Evolutionary conservation across 1,139 yeast genomes (phyloP), one percentile per base, ranked within the genome.

Genomic region (Geotrichum restrictum): DNA sequence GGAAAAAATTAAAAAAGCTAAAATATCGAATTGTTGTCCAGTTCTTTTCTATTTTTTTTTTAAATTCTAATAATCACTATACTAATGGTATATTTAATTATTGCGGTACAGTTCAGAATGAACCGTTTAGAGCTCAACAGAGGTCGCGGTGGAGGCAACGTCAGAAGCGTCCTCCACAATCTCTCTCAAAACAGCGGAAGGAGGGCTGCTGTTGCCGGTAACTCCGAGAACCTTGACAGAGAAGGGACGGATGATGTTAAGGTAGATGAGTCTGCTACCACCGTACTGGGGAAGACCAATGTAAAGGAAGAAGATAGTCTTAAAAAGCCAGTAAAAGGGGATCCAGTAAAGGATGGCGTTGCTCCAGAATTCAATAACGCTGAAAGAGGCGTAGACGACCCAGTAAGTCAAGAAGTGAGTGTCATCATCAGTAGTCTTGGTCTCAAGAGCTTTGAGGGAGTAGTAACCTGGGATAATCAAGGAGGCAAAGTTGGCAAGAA

Each of bases 361-460:
- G 57, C 96, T 84, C 98, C 98, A 93, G 78, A 88, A 93, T 74
- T 93, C 99, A 64, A 88, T 67, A 49, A 93, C 93, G 69, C 84
- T 87, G 74, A 93, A 81, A 64, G 82, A 83, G 32, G 97, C 96
- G 69, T 88, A 93, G 31, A 93, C 96, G 56, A 93, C 96, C 98
- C 98, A 93, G 72, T 93, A 91, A 36, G 96, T 85, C 67, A 93
- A 79, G 69, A 86, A 80, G 64, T 88, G 85, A 57, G 94, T 85
- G 70, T 89, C 96, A 68, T 89, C 97, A 38, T 74, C 72, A 45
- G 82, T 74, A 32, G 78, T 69, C 10, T 79, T 62, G 34, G 96
- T 84, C 70, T 83, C 88, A 61, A 93, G 77, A 18, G 98, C 98
- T 58, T 80, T 69, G 59, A 93, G 76, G 10, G 98, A 93, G 69